Conservation (phyloP, 352 stramenopile genomes). For the Phytophthora macrochlamydospora region DNA sequence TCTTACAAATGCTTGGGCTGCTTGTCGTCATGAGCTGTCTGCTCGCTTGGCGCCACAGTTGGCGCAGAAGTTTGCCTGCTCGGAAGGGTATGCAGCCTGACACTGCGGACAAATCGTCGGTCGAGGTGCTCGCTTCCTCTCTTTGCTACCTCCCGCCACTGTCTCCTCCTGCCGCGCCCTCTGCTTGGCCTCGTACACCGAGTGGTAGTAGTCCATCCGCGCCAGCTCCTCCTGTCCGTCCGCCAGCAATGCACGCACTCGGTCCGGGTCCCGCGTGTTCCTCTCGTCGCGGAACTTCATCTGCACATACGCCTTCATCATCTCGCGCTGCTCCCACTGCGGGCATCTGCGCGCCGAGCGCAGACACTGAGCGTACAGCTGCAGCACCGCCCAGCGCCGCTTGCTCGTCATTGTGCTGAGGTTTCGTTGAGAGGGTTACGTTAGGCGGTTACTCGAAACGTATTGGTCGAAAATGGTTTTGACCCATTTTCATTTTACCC, state of each 20-base stretch:
- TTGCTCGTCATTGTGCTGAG: conserved; percentile 7
- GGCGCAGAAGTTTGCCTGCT: conserved; percentile 74
- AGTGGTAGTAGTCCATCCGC: conserved; percentile 90
- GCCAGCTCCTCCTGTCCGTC: conserved; percentile 80
- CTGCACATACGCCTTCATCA: conserved; percentile 80
- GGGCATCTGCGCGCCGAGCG: conserved; percentile 75
- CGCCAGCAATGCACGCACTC: conserved; percentile 57
- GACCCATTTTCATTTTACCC: too few relatives aligned
- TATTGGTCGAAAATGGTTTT: too few relatives aligned
- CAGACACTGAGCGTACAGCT: conserved; percentile 76
- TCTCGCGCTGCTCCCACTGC: conserved; percentile 82
- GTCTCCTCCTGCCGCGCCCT: conserved; percentile 20
- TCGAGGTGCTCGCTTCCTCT: background rate
- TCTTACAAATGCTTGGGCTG: background rate
- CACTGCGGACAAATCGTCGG: conserved; percentile 44
- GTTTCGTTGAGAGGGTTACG: too few relatives aligned
- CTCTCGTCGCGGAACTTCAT: conserved; percentile 81
- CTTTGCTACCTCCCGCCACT: background rate
- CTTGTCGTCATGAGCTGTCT: conserved; percentile 21
- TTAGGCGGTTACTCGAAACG: too few relatives aligned
- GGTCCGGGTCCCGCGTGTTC: conserved; percentile 52
- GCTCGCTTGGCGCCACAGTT: conserved; percentile 69
- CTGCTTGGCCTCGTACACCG: conserved; percentile 75
- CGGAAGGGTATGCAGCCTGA: conserved; percentile 43
- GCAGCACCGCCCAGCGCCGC: conserved; percentile 48